Evolutionary conservation across 495 filamentous ascomycete species (phyloP).

Genomic region (Talaromyces liani): DNA sequence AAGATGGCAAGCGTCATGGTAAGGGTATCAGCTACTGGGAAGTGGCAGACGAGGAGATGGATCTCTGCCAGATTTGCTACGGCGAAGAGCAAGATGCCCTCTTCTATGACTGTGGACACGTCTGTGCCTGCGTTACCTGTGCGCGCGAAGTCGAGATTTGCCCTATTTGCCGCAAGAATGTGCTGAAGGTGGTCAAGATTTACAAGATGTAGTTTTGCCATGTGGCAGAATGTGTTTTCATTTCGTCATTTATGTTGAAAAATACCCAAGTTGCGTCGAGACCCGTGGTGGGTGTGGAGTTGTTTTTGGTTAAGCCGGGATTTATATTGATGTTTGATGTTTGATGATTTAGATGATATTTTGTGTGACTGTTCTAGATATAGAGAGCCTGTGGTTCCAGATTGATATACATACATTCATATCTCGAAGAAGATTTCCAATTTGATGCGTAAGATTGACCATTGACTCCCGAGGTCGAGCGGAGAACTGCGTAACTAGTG

Average conservation of each 20-base stretch:
- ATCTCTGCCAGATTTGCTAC: constrained; percentile 59
- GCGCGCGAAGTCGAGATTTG: constrained; percentile 56
- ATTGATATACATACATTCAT: not conserved
- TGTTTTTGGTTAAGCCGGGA: not conserved
- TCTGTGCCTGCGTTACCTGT: constrained; percentile 56
- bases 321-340: not conserved
- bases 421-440: not conserved
- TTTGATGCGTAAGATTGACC: too few relatives aligned
- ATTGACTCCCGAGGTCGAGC: not conserved
- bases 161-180: constrained; percentile 56
- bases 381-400: not conserved
- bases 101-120: constrained; percentile 61
- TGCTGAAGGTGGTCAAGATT: constrained; percentile 52
- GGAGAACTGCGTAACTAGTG: not conserved
- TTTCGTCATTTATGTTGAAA: not conserved
- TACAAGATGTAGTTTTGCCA: constrained; percentile 31
- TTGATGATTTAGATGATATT: not conserved
- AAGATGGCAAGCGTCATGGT: constrained; percentile 53
- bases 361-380: not conserved
- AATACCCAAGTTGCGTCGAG: constrained; percentile 1
- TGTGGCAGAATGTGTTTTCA: not conserved
- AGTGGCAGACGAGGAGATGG: constrained; percentile 54
- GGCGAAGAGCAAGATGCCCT: constrained; percentile 53
- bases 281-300: not conserved
- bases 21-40: constrained; percentile 57